Conservation (phyloP, 352 stramenopile genomes). For the Vaucheria bursata region DNA sequence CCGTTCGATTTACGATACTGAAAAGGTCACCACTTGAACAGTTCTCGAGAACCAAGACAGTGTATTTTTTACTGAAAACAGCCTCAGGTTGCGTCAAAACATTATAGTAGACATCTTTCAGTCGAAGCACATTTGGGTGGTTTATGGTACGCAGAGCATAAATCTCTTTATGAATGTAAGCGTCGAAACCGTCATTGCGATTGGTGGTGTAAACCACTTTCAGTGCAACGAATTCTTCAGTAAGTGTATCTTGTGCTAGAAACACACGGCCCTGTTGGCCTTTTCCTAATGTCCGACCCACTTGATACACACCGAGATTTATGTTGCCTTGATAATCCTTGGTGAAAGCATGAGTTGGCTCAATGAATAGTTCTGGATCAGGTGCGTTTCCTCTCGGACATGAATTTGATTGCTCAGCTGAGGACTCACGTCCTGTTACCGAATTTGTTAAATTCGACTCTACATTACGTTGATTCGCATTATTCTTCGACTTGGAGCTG, state of each 20-base stretch:
- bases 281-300: not conserved
- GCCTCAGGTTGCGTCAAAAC: not conserved
- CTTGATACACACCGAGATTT: not conserved
- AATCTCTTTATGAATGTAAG: slow-evolving; percentile 16
- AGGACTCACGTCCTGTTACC: no score
- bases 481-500: no score
- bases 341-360: not conserved
- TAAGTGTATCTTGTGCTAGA: not conserved
- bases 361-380: no score
- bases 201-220: not conserved
- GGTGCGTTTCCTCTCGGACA: no score
- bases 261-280: not conserved
- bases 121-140: slow-evolving; percentile 22
- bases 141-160: slow-evolving; percentile 26
- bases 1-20: slow-evolving; percentile 80
- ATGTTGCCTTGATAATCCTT: not conserved
- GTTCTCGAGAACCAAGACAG: slow-evolving; percentile 69
- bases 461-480: no score
- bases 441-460: no score
- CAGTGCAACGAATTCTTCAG: not conserved
- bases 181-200: not conserved
- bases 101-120: slow-evolving; percentile 22
- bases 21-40: slow-evolving; percentile 67
- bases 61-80: not conserved
- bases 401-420: no score